Evolutionary conservation across 164 flowering plant genomes (phyloP).

Genomic region (Malania oleifera): DNA sequence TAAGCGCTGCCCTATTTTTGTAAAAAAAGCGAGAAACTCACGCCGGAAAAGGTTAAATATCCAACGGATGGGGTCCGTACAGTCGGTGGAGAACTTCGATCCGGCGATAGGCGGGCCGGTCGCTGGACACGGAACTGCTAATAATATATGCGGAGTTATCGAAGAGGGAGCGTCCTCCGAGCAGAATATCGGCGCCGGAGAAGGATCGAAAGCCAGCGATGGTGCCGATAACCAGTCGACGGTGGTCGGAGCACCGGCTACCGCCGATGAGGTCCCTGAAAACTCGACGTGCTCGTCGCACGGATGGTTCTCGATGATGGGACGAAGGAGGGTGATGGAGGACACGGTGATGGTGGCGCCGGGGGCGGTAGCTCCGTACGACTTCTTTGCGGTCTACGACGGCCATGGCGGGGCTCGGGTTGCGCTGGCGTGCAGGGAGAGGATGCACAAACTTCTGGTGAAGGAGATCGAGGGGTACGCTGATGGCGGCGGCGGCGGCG

Average conservation of each 20-base stretch:
- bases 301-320: conserved; percentile 31
- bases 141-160: background rate
- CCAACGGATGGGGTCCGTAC: background rate
- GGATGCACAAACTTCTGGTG: conserved; percentile 22
- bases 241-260: background rate
- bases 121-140: background rate
- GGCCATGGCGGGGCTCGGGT: conserved; percentile 29
- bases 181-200: background rate
- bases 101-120: background rate
- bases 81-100: background rate
- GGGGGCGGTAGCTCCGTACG: conserved; percentile 1
- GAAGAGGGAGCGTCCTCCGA: background rate
- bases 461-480: conserved; percentile 13
- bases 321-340: conserved; percentile 36
- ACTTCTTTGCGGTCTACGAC: conserved; percentile 31
- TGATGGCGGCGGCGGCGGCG: conserved; percentile 9
- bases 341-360: conserved; percentile 26
- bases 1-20: background rate
- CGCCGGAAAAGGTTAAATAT: background rate
- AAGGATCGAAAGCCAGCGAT: background rate
- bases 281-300: conserved; percentile 5
- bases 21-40: background rate
- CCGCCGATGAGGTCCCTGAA: background rate
- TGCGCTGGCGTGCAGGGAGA: conserved; percentile 22
- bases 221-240: background rate